These are phyloP conservation scores for Thielaviopsis cerberus DNA, from an alignment of 2,329 filamentous ascomycete species.

Conservation along the genomic window DNA sequence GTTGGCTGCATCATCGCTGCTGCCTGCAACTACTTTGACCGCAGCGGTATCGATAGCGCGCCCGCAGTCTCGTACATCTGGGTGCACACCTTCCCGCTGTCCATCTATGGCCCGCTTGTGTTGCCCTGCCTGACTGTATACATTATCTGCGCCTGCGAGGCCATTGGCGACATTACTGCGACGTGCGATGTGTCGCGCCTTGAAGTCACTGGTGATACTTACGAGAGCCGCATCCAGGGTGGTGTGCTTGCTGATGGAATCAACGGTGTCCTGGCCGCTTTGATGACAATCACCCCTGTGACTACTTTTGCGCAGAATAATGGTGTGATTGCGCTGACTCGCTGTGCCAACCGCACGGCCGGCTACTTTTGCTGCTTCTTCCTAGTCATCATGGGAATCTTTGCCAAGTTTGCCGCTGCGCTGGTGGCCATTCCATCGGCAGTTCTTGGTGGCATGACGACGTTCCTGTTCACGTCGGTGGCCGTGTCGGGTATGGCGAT, in stretches of 20 bases:
- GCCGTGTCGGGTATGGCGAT: conserved; percentile 63
- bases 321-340: conserved; percentile 63
- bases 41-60: conserved; percentile 49
- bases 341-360: conserved; percentile 63
- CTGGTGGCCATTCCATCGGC: conserved; percentile 55
- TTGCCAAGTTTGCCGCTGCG: conserved; percentile 65
- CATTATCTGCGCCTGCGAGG: conserved; percentile 59
- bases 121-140: conserved; percentile 51
- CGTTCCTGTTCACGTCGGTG: conserved; percentile 62
- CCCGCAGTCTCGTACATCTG: conserved; percentile 59
- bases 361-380: conserved; percentile 64
- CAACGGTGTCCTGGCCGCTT: conserved; percentile 54
- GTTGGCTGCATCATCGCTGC: conserved; percentile 62
- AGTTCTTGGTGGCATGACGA: conserved; percentile 55
- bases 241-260: conserved; percentile 62
- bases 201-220: conserved; percentile 51
- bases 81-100: conserved; percentile 58
- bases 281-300: conserved; percentile 67
- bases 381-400: conserved; percentile 62
- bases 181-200: conserved; percentile 65
- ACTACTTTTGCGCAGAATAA: conserved; percentile 72
- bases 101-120: conserved; percentile 54
- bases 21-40: conserved; percentile 61
- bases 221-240: conserved; percentile 62
- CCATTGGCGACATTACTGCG: conserved; percentile 63